phyloP scores from a whole-genome alignment of 352 stramenopile species.

The Albugo candida region DNA sequence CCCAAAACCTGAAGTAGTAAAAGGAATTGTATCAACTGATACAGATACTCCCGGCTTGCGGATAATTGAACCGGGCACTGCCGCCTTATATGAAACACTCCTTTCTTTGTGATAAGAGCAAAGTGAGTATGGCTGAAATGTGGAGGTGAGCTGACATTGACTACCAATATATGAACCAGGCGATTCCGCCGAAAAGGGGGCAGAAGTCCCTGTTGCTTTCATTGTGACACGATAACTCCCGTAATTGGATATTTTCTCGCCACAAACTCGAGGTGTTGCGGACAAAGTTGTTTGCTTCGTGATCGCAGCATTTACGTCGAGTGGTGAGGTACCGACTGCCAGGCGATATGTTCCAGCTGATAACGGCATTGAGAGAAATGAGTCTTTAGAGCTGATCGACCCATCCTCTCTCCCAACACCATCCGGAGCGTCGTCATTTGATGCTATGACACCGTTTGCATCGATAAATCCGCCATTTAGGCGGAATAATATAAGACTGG shows the following conservation, averaged over 20 bases:
- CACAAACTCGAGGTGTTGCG: slow-evolving; percentile 19
- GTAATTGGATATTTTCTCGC: slow-evolving; percentile 30
- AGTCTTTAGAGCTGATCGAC: slow-evolving; percentile 28
- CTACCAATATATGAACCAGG: slow-evolving; percentile 40
- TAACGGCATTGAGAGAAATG: slow-evolving; percentile 25
- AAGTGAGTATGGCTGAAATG: slow-evolving; percentile 14
- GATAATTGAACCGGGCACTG: slow-evolving; percentile 32
- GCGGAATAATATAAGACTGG: slow-evolving; percentile 31
- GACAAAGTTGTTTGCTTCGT: slow-evolving; percentile 23
- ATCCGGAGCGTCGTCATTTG: slow-evolving; percentile 25
- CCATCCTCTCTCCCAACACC: slow-evolving; percentile 27
- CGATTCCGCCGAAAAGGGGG: slow-evolving; percentile 12
- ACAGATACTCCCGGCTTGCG: slow-evolving; percentile 15
- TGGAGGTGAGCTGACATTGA: slow-evolving; percentile 19
- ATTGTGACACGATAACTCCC: slow-evolving; percentile 46
- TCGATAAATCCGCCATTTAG: slow-evolving; percentile 9
- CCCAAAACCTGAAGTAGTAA: slow-evolving; percentile 22
- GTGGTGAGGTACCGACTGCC: slow-evolving; percentile 26
- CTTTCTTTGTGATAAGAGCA: slow-evolving; percentile 41
- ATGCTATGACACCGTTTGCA: slow-evolving; percentile 11
- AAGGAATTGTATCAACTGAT: slow-evolving; percentile 39
- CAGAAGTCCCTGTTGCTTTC: slow-evolving; percentile 5
- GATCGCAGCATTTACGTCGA: slow-evolving; percentile 21
- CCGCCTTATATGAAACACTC: slow-evolving; percentile 11
- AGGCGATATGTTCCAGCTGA: slow-evolving; percentile 28